Base-by-base conservation (phyloP, 1,139 yeast genomes). In the Yamadazyma dushanensis region DNA sequence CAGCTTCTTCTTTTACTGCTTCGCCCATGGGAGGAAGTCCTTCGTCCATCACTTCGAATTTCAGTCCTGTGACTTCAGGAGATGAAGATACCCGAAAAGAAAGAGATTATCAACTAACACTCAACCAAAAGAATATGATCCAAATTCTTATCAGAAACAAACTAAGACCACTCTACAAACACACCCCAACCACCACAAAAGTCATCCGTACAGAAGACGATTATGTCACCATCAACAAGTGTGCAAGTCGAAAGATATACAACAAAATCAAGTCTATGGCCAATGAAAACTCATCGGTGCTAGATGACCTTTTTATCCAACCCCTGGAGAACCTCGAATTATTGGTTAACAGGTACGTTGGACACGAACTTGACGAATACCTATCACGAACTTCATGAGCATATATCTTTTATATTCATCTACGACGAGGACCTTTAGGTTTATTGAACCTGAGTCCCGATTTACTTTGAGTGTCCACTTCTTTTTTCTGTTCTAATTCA, bases 361-460 rank as follows among this genome's bases (percentile, higher is more conserved):
- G 44, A 6, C 44, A 45, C 15, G 63, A 57, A 36, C 40, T 47
- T 13, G 33, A 36, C 15, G 34, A 40, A 10, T 43, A 43, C 28
- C 24, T n/a, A 16, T 25, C 18, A 25, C 27, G 27, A 25, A 25
- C 8, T 18, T 15, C 27, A 25, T 25, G 28, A 25, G 19, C 16
- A n/a, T 23, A 18, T 31, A 29, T 31, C n/a, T 13, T 34, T n/a
- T 20, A 6, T 14, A 19, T 17, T 46, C 53, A 70, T 50, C 73
- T 62, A 41, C 76, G 61, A 45, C 76, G 63, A 21, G 83, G 83
- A 3, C 82, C 82, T 49, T 63, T 74, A 38, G 83, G 83, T 51
- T 73, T 76, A 43, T 53, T 67, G 43, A 77, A 75, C 44, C 57
- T 73, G 39, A 66, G 48, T 11, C 57, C 49, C 16, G 48, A 42